phyloP scores from a whole-genome alignment of 331 rosid species.

The Saraca asoca region DNA sequence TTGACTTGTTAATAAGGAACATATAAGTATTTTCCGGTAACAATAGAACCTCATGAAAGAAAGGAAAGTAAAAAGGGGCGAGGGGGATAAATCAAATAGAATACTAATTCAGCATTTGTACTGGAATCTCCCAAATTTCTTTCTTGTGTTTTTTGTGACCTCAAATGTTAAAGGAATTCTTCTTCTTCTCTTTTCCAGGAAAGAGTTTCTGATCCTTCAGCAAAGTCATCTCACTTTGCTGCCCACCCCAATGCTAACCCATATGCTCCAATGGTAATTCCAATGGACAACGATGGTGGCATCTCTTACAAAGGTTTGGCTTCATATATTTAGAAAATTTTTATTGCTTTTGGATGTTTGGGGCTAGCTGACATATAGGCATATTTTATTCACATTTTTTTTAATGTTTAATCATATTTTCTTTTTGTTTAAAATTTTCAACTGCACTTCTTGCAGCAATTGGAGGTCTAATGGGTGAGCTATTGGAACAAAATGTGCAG shows the following conservation, averaged over 20 bases:
- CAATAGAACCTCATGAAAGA: neutral
- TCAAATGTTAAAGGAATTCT: slow-evolving; percentile 28
- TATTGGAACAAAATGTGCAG: slow-evolving; percentile 52
- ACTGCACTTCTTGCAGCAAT: slow-evolving; percentile 46
- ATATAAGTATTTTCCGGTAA: no score
- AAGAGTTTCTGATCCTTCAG: slow-evolving; percentile 75
- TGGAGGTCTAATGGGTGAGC: slow-evolving; percentile 58
- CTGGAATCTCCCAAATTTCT: slow-evolving; percentile 24
- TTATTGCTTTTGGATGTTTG: slow-evolving; percentile 23
- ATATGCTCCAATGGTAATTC: slow-evolving; percentile 68
- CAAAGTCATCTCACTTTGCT: slow-evolving; percentile 73
- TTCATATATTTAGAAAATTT: neutral
- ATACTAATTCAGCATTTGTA: neutral
- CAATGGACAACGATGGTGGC: slow-evolving; percentile 86
- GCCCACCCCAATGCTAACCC: slow-evolving; percentile 72
- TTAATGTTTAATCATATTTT: slow-evolving; percentile 7
- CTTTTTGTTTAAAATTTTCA: slow-evolving; percentile 14
- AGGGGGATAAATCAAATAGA: slow-evolving; percentile 22
- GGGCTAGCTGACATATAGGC: slow-evolving; percentile 18
- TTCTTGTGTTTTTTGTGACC: slow-evolving; percentile 17
- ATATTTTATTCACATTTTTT: slow-evolving; percentile 8
- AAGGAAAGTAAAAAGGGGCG: neutral
- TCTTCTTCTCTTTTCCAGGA: slow-evolving; percentile 53
- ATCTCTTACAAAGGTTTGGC: slow-evolving; percentile 72
- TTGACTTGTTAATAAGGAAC: neutral